Evolutionary conservation across 2,329 filamentous ascomycete species (phyloP).

Genomic region (Botryotinia convoluta): DNA sequence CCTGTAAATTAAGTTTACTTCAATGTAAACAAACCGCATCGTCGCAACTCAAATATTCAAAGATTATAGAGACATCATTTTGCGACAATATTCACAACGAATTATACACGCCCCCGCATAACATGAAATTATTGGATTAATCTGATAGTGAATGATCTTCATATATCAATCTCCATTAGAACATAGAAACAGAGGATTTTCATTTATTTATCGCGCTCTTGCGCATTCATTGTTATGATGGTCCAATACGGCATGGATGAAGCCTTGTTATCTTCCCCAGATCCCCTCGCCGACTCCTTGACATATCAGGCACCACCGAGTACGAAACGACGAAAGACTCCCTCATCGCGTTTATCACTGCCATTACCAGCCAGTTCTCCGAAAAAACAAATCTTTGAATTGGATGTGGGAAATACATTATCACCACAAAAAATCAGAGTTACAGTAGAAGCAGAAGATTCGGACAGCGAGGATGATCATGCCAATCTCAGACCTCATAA

Average conservation of each 20-base stretch:
- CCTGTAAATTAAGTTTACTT: neutral
- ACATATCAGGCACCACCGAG: slow-evolving; percentile 34
- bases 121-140: neutral
- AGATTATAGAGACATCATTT: slow-evolving; percentile 10
- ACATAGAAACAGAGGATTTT: neutral
- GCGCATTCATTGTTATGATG: slow-evolving; percentile 16
- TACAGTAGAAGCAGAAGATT: slow-evolving; percentile 38
- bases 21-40: slow-evolving; percentile 20
- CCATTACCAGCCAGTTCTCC: slow-evolving; percentile 35
- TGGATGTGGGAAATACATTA: slow-evolving; percentile 38
- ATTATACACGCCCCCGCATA: slow-evolving; percentile 1
- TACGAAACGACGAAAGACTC: slow-evolving; percentile 32
- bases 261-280: slow-evolving; percentile 36
- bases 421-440: slow-evolving; percentile 39
- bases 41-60: slow-evolving; percentile 14
- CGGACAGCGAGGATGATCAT: slow-evolving; percentile 31
- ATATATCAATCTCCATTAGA: slow-evolving; percentile 17
- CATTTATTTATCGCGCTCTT: slow-evolving; percentile 2
- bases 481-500: slow-evolving; percentile 22
- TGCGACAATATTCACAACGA: slow-evolving; percentile 21
- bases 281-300: slow-evolving; percentile 38
- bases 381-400: slow-evolving; percentile 39
- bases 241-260: slow-evolving; percentile 27
- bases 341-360: slow-evolving; percentile 29
- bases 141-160: neutral